Evolutionary conservation across 2,329 filamentous ascomycete species (phyloP).

Genomic region (Phialocephala subalpina): DNA sequence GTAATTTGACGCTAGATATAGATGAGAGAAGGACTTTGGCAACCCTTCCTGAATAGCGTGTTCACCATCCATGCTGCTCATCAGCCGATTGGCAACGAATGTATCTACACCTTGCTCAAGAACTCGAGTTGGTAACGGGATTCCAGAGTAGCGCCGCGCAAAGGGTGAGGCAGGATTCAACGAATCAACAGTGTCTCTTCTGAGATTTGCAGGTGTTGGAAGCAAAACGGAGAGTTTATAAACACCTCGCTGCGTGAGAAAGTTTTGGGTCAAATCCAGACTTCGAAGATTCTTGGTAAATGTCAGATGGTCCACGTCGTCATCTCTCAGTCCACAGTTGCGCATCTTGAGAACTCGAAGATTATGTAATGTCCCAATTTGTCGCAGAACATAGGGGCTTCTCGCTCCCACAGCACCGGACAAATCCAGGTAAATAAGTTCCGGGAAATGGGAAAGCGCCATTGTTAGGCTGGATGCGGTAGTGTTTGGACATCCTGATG

Average conservation of each 20-base stretch:
- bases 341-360: slow-evolving; percentile 32
- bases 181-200: not conserved
- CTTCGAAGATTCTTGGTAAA: slow-evolving; percentile 30
- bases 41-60: slow-evolving; percentile 28
- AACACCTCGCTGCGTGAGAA: slow-evolving; percentile 30
- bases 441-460: slow-evolving; percentile 31
- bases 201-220: slow-evolving; percentile 14
- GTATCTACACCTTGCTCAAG: slow-evolving; percentile 24
- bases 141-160: slow-evolving; percentile 21
- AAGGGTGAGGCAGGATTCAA: slow-evolving; percentile 11
- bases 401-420: slow-evolving; percentile 31
- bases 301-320: slow-evolving; percentile 28
- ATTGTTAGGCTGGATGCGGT: slow-evolving; percentile 30
- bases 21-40: slow-evolving; percentile 31
- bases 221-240: slow-evolving; percentile 29
- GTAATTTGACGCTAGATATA: slow-evolving; percentile 31
- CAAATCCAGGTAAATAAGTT: slow-evolving; percentile 34
- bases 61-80: slow-evolving; percentile 26
- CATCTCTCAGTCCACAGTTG: slow-evolving; percentile 32
- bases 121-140: slow-evolving; percentile 20
- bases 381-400: slow-evolving; percentile 27
- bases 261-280: slow-evolving; percentile 33
- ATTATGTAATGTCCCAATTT: slow-evolving; percentile 30
- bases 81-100: slow-evolving; percentile 25
- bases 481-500: slow-evolving; percentile 33